phyloP scores from a whole-genome alignment of 495 filamentous ascomycete genomes.

The Neohortaea acidophila region DNA sequence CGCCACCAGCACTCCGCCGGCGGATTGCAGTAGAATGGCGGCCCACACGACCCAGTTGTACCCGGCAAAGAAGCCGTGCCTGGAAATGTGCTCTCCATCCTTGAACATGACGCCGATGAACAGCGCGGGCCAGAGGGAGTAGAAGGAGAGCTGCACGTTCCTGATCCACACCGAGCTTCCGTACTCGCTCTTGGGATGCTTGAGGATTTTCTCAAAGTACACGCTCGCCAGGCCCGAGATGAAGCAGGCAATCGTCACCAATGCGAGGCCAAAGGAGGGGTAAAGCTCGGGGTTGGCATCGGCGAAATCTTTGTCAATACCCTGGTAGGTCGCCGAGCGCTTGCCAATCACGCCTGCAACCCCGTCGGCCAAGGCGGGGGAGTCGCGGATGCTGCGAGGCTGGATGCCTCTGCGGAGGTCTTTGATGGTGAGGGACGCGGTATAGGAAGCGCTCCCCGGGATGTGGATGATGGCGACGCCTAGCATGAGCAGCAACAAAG shows the following conservation, averaged over 20 bases:
- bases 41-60: constrained; percentile 89
- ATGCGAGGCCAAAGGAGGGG: constrained; percentile 56
- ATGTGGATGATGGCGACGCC: constrained; percentile 84
- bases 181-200: constrained; percentile 48
- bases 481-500: constrained; percentile 61
- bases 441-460: constrained; percentile 34
- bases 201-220: constrained; percentile 90
- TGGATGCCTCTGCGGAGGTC: constrained; percentile 35
- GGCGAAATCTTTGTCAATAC: constrained; percentile 68
- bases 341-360: constrained; percentile 36
- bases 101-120: constrained; percentile 74
- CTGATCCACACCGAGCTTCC: constrained; percentile 69
- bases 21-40: constrained; percentile 63
- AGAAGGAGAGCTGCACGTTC: constrained; percentile 86
- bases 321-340: constrained; percentile 91
- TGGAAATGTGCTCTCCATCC: constrained; percentile 69
- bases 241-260: constrained; percentile 58
- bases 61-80: constrained; percentile 78
- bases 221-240: constrained; percentile 75
- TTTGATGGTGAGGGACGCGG: constrained; percentile 13
- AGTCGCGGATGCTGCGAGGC: constrained; percentile 53
- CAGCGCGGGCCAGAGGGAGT: constrained; percentile 65
- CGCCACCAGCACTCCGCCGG: constrained; percentile 67
- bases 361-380: constrained; percentile 35
- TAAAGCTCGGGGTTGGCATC: constrained; percentile 52